A percentile compares a stretch with the other conserved stretches of the same genome.
phyloP scores from a whole-genome alignment of 768 basidiomycete genomes.

The Boletus vinaceobasis region DNA sequence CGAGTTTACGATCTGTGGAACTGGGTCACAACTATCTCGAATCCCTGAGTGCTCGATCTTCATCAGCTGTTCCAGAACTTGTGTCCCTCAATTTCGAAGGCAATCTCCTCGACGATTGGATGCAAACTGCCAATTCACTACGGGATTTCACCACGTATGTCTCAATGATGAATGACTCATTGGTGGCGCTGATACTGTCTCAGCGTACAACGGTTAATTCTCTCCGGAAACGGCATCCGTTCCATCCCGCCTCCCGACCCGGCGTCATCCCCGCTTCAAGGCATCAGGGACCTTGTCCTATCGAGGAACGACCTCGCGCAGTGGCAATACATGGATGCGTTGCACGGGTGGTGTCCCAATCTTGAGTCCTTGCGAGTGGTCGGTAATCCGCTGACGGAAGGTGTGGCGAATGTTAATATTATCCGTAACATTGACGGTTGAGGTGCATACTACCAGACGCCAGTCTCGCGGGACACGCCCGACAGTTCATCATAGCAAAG shows the following conservation, averaged over 20 bases:
- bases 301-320: constrained; percentile 53
- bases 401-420: constrained; percentile 30
- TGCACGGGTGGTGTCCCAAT: constrained; percentile 66
- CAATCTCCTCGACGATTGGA: constrained; percentile 62
- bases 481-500: constrained; percentile 64
- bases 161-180: background rate
- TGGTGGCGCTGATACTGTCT: constrained; percentile 6
- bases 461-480: constrained; percentile 38
- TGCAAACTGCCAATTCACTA: constrained; percentile 43
- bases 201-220: constrained; percentile 60
- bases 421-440: background rate
- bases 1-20: constrained; percentile 54
- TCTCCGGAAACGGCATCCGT: constrained; percentile 59
- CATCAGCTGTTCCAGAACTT: constrained; percentile 30
- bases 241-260: constrained; percentile 39
- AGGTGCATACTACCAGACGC: constrained; percentile 30
- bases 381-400: constrained; percentile 63
- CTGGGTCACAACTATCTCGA: constrained; percentile 66
- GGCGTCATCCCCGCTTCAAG: constrained; percentile 25
- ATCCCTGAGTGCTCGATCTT: constrained; percentile 24
- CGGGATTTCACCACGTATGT: constrained; percentile 43
- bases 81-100: constrained; percentile 65
- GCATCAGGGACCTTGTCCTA: constrained; percentile 59
- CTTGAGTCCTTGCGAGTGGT: constrained; percentile 58
- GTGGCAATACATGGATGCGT: constrained; percentile 64